A percentile compares a stretch with the other conserved stretches of the same genome.
phyloP scores from a whole-genome alignment of 495 filamentous ascomycete species.

The Hyphodiscus hymeniophilus region DNA sequence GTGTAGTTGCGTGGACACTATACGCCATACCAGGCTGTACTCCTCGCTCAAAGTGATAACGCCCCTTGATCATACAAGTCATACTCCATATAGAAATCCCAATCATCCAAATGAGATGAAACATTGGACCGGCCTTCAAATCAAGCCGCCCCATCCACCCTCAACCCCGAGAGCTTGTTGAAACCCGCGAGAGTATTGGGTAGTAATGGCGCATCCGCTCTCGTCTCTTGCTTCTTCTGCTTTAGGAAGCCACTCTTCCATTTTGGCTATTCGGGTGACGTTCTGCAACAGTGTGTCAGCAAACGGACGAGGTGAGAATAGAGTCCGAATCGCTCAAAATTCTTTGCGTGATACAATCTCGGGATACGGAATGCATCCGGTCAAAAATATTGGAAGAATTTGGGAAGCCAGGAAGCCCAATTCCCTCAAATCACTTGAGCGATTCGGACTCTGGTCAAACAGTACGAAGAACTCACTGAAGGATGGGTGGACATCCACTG shows the following conservation, averaged over 20 bases:
- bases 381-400: too few species aligned
- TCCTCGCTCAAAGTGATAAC: too few species aligned
- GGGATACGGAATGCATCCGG: too few species aligned
- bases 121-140: background rate
- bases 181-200: conserved; percentile 11
- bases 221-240: conserved; percentile 42
- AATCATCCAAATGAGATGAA: too few species aligned
- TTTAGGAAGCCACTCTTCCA: conserved; percentile 57
- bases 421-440: too few species aligned
- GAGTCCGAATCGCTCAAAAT: background rate
- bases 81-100: too few species aligned
- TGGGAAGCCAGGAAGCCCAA: too few species aligned
- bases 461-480: conserved; percentile 41
- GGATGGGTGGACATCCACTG: conserved; percentile 87
- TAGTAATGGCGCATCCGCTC: conserved; percentile 41
- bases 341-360: too few species aligned
- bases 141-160: background rate
- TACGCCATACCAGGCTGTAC: background rate
- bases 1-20: too few species aligned
- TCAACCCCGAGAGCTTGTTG: background rate
- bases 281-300: conserved; percentile 39
- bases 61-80: too few species aligned
- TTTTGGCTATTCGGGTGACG: conserved; percentile 59
- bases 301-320: too few species aligned
- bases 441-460: too few species aligned